phyloP scores from a whole-genome alignment of 2,329 filamentous ascomycete species.

The Plenodomus lindquistii region DNA sequence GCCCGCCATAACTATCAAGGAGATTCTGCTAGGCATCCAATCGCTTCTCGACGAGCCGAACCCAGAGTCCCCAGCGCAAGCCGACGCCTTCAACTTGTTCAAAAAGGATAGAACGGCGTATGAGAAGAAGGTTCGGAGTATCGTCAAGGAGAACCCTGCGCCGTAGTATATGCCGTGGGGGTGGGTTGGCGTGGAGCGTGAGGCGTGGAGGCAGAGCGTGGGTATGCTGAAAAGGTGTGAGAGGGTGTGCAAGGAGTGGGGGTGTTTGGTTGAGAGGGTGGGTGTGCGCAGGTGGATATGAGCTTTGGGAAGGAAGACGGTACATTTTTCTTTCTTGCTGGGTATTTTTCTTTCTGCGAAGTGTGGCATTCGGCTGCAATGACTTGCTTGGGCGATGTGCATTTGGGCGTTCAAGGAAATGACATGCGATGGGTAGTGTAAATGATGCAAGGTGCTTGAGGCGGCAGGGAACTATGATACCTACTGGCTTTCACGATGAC shows the following conservation, averaged over 20 bases:
- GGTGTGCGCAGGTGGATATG: neutral
- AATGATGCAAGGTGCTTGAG: no score
- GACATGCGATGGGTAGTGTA: neutral
- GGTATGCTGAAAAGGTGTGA: neutral
- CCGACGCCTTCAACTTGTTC: slow-evolving; percentile 95
- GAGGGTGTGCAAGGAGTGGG: neutral
- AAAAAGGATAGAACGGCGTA: slow-evolving; percentile 89
- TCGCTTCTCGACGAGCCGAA: slow-evolving; percentile 96
- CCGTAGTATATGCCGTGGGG: slow-evolving; percentile 51
- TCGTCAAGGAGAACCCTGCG: slow-evolving; percentile 87
- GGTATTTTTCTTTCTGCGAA: neutral
- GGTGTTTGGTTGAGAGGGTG: neutral
- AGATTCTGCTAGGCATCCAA: slow-evolving; percentile 94
- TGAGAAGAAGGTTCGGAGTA: slow-evolving; percentile 81
- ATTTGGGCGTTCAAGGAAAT: neutral
- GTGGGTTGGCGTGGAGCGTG: neutral
- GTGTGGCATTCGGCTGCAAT: neutral
- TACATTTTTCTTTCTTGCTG: neutral
- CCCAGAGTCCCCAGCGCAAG: slow-evolving; percentile 93
- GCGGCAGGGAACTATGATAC: no score
- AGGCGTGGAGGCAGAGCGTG: neutral
- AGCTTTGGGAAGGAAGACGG: neutral
- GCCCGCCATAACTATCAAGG: slow-evolving; percentile 96
- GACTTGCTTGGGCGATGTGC: neutral
- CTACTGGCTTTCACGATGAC: no score